These are phyloP conservation scores for Fonsecaea nubica DNA, from an alignment of 2,329 filamentous ascomycete genomes.

Conservation along the genomic window DNA sequence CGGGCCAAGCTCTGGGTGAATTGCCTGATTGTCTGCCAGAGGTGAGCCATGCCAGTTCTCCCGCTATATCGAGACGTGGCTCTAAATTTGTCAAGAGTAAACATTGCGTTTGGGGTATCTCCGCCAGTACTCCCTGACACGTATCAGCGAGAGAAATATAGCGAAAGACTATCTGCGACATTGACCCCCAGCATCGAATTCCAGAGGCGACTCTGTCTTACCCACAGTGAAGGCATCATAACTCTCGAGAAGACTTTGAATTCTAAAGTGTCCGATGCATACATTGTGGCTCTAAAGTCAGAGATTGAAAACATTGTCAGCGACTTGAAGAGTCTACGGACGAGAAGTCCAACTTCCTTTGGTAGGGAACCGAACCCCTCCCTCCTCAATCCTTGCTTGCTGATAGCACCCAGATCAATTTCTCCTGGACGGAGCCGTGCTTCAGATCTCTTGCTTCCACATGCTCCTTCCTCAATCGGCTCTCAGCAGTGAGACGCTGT, in stretches of 20 bases:
- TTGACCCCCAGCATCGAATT: slow-evolving; percentile 5
- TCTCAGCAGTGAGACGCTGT: slow-evolving; percentile 12
- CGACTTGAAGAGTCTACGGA: slow-evolving; percentile 3
- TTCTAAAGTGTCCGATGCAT: not conserved
- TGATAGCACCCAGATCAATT: slow-evolving; percentile 1
- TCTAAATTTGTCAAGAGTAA: slow-evolving; percentile 6
- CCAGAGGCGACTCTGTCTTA: slow-evolving; percentile 6
- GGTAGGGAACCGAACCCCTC: not conserved
- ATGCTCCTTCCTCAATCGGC: slow-evolving; percentile 5
- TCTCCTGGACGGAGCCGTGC: slow-evolving; percentile 8
- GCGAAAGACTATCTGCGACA: slow-evolving; percentile 1
- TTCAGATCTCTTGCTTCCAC: slow-evolving; percentile 12
- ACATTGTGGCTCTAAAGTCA: not conserved
- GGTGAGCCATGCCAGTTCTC: not conserved
- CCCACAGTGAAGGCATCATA: slow-evolving; percentile 8
- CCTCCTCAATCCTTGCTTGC: not conserved
- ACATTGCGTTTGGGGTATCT: slow-evolving; percentile 10
- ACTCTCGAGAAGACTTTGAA: not conserved
- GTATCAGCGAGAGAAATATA: not conserved
- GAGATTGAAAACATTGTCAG: not conserved
- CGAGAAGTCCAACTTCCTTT: not conserved
- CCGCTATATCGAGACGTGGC: not conserved
- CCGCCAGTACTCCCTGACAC: slow-evolving; percentile 9
- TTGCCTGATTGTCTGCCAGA: slow-evolving; percentile 18
- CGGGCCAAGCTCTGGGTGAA: slow-evolving; percentile 7